Base-by-base conservation (phyloP, 169 alveolate genomes). In the Ichthyophthirius multifiliis region DNA sequence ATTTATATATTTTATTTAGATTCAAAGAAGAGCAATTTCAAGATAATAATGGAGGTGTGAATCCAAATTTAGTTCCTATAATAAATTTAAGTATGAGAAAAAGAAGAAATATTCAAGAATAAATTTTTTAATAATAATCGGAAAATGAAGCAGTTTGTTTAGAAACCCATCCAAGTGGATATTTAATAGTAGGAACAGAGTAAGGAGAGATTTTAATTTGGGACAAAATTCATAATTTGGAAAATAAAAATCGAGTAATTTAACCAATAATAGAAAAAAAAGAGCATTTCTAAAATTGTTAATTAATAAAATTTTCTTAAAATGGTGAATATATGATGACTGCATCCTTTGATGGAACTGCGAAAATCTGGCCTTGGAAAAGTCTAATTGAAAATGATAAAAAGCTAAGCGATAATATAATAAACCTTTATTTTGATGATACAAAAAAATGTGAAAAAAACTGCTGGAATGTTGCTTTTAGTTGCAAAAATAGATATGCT, bases 341-440 rank as follows among this genome's bases (percentile, higher is more conserved):
- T 43, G 84, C 84, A 6, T 78, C 84, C 9, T 78, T 64, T 46
- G 84, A 78, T 65, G 84, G 84, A 31, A 63, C 41, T 65, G 84
- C 84, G 20, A 30, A 65, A 34, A 18, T 78, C 27, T 78, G 84
- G 84, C 67, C 46, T 31, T 78, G 84, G 84, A 37, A 65, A 6
- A 75, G 37, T 12, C 27, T 78, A 4, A 16, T 37, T 37, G 47
- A 43, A 7, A 78, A 78, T 45, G 44, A 43, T 23, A 65, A 78
- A 63, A 78, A 67, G 31, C 39, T 55, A 0, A 55, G 71, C 13
- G 43, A 55, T 4, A 1, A 20, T 2, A 55, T 55, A 34, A 27
- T 4, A n/a, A 27, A 34, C 5, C 6, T 55, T 55, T 55, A 55
- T 55, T 55, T 55, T 55, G 71, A 55, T 39, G 31, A 55, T 23